Evolutionary conservation across 352 stramenopile species (phyloP), one percentile per base, ranked within the genome.

Genomic region (Aphanomyces cochlioides): DNA sequence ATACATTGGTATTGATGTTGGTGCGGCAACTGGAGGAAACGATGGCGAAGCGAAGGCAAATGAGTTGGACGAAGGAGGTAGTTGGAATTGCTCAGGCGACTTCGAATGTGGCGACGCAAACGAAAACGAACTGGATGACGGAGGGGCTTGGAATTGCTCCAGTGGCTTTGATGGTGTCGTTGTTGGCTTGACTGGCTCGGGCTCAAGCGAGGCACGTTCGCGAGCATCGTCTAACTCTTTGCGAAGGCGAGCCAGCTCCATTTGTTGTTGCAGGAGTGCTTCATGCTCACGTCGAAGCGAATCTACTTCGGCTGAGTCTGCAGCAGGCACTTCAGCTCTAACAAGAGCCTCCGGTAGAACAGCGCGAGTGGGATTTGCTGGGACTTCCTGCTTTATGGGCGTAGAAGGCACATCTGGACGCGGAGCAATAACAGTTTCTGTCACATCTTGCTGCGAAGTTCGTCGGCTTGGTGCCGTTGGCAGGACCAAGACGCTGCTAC

Each of bases 141-240:
- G 43, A n/a, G 60, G 60, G 7, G 17, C 37, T 36, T 37, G 37
- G 28, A 28, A 28, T 28, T 28, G 28, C 28, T 28, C 28, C 47
- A 41, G 50, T 41, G 47, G 43, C 47, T 56, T 37, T 34, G 15
- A 37, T 4, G 36, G 60, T 37, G 60, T 37, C 13, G 38, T 66
- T 72, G 40, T 39, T 70, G 40, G 15, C 50, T 59, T 5, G 15
- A 19, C 69, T 19, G 72, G 65, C 6, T 70, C 47, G 12, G 64
- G 41, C 10, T 38, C 10, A 7, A 59, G 48, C 56, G 50, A 17
- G n/a, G 66, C 12, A 7, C 70, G 67, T 40, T 87, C 80, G 40
- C 80, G 80, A 40, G 89, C 89, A 50, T 89, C 83, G 75, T 92
- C 83, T 5, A 90, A 70, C 39, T 90, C 73, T n/a, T 80, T 73